Base-by-base conservation (phyloP, 306 rosid genomes). In the Lathyrus sativus region DNA sequence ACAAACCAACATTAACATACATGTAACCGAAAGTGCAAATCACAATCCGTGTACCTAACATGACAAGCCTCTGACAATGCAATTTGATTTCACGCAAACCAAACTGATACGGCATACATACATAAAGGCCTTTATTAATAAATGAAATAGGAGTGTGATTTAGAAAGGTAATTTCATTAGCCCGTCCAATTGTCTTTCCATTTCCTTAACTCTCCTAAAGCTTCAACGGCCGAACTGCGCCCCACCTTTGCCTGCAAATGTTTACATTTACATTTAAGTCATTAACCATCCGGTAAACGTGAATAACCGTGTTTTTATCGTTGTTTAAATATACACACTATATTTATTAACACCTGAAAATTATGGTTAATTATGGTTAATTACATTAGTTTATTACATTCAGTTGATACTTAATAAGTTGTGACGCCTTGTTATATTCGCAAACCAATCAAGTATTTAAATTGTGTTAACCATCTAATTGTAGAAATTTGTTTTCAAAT, bases 171-270 rank as follows among this genome's bases (percentile, higher is more conserved):
- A 60, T 55, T 39, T 70, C 33, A 53, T 79, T 61, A 86, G 67
- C 96, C 91, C 76, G 78, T 85, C 97, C 97, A 89, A 53, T 77
- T 84, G 84, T 84, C 95, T 78, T 91, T 91, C 49, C 70, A 33
- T 80, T 70, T 82, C 76, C 97, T 61, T 51, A 87, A 84, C 78
- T 89, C 96, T 43, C 72, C 54, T 6, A 89, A 48, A 45, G 96
- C 83, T 73, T 89, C 86, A n/a, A 89, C 86, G 0, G 91, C 95
- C 37, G 91, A 82, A 43, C 67, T 69, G 74, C 11, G 12, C 9
- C 59, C 59, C 33, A 53, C 33, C 35, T 53, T 53, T 15, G 11
- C 59, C 59, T 53, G 35, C 31, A 53, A 22, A 49, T 8, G 55
- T 15, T 49, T 5, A 22, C 12, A 53, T 53, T 9, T 10, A 53